Percentiles rank a stretch among this genome's conserved stretches.
Conservation (phyloP, 257 asterid genomes). For the Solanum ossicruentum region DNA sequence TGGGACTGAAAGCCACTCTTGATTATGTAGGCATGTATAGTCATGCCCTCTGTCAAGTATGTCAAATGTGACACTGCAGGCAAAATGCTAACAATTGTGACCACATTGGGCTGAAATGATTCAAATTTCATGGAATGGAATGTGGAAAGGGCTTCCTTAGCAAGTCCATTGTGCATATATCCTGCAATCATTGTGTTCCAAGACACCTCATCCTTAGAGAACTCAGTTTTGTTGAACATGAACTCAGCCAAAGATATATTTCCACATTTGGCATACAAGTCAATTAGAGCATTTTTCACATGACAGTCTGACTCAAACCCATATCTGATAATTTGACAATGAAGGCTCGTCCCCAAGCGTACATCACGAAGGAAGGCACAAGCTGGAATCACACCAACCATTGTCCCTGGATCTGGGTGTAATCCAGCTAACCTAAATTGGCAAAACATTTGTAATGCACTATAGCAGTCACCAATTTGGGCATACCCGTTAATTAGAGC, state of each 20-base stretch:
- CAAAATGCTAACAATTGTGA: background rate
- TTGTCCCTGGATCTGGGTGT: constrained; percentile 25
- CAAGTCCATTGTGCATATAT: constrained; percentile 18
- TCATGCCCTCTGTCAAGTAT: background rate
- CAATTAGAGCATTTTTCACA: constrained; percentile 26
- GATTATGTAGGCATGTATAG: background rate
- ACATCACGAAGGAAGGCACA: constrained; percentile 21
- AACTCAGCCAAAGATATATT: constrained; percentile 17
- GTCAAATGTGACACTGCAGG: background rate
- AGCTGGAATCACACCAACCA: constrained; percentile 28
- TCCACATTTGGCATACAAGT: constrained; percentile 28
- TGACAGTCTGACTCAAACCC: constrained; percentile 24
- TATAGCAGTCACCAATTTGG: constrained; percentile 17
- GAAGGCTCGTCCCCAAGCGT: constrained; percentile 11
- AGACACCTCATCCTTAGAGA: constrained; percentile 24
- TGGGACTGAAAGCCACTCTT: constrained; percentile 3
- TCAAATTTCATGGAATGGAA: background rate
- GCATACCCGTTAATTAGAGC: constrained; percentile 24
- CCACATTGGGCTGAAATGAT: background rate
- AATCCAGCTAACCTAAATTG: constrained; percentile 12
- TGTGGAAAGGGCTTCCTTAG: constrained; percentile 13
- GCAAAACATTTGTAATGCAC: constrained; percentile 10
- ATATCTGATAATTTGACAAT: constrained; percentile 13
- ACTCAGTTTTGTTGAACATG: constrained; percentile 9
- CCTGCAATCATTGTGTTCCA: constrained; percentile 31